Evolutionary conservation across 2,329 filamentous ascomycete species (phyloP), one percentile per base, ranked within the genome.

Genomic region (Calonectria ilicicola): DNA sequence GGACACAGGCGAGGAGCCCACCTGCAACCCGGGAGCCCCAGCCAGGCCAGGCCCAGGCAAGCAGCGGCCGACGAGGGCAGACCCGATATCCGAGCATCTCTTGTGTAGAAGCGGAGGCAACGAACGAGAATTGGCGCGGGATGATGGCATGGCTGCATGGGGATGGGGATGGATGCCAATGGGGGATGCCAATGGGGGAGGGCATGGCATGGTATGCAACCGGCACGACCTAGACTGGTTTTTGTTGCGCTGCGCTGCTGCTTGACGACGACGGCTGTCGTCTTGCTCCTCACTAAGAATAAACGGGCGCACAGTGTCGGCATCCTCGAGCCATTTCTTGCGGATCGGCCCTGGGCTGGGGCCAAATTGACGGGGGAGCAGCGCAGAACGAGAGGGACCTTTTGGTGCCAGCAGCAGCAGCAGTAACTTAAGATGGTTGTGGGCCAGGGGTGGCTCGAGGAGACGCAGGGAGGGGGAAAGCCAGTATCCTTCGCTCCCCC

Each of bases 41-140:
- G 53, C 65, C 56, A 63, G 66, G 23, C 58, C 35, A 56, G 49
- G 35, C 32, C 32, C 21, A 40, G 53, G 32, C 29, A 27, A 46
- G 38, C 58, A 46, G 58, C 58, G 58, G 58, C 58, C 58, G 58
- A 56, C 21, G 47, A 49, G 47, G 38, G 35, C 29, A 47, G 29
- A 60, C 53, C 68, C 68, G 68, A 70, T 70, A 70, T 66, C 62
- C 68, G 68, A 70, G 51, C 46, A 42, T 70, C 47, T 44, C 32
- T 40, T 40, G 35, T 42, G 40, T 35, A 21, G 15, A 60, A 60
- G 19, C 56, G 44, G 58, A 64, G 64, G 35, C 35, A 66, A 40
- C 47, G 64, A 44, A 56, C 49, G 47, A 66, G 64, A 66, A 66
- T 66, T 64, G 58, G 47, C 44, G 67, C 66, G 58, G 46, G 51